Conservation (phyloP, 78 protist species). For the Tieghemostelium lacteum region DNA sequence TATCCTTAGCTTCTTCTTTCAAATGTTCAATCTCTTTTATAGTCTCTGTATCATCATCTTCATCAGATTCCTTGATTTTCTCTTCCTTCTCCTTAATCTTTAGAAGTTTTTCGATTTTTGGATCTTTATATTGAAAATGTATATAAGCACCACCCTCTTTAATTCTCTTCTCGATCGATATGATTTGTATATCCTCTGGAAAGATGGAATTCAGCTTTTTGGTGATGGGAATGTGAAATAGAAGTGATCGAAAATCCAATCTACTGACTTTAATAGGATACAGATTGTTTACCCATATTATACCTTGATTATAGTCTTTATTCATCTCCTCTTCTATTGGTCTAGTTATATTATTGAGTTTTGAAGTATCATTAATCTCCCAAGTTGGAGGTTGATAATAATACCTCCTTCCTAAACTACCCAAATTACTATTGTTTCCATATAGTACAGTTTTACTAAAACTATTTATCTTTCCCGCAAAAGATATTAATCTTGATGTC, state of each 20-base stretch:
- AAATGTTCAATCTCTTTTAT: no score
- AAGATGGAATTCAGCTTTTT: constrained; percentile 11
- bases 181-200: constrained; percentile 46
- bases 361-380: neutral
- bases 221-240: constrained; percentile 68
- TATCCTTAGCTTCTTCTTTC: neutral
- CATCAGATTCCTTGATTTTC: neutral
- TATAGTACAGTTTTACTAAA: no score
- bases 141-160: constrained; percentile 80
- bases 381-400: constrained; percentile 29
- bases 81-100: no score
- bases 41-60: neutral
- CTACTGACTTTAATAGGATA: constrained; percentile 63
- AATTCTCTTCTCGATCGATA: constrained; percentile 59
- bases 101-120: neutral
- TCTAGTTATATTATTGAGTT: constrained; percentile 1
- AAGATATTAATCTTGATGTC: no score
- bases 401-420: constrained; percentile 4
- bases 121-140: constrained; percentile 34
- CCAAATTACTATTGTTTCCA: no score
- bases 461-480: no score
- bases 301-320: neutral
- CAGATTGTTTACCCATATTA: constrained; percentile 57
- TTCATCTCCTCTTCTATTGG: neutral
- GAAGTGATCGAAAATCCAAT: constrained; percentile 65